Evolutionary conservation across 176 grass and related monocot species (phyloP), one percentile per base, ranked within the genome.

Genomic region (Oryza glaberrima): DNA sequence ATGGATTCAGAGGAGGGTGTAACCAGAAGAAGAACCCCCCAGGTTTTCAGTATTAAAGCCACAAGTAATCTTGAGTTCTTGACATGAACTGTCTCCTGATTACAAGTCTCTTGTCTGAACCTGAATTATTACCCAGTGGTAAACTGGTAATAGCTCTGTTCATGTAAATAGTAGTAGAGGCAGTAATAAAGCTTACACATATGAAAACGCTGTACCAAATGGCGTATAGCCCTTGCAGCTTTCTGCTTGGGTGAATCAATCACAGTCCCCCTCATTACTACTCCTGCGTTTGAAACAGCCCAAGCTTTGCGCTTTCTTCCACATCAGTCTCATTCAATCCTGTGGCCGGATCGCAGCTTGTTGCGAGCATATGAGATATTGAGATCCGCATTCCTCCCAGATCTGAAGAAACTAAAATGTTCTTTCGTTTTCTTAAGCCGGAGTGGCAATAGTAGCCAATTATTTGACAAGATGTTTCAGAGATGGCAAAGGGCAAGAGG

Each of bases 381-480:
- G 40, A 41, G 65, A 65, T 79, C 84, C 80, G 69, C 75, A 65
- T 79, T 79, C 88, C 80, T 70, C 80, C 80, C 28, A 65, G 63
- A 86, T 83, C 75, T 65, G 60, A 44, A 74, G 47, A 25, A 22
- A 22, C 58, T 63, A 63, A 51, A 51, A 64, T 78, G 77, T 84
- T 22, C 19, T 23, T 54, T 77, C 13, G 1, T 41, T 36, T 43
- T 49, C 72, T 65, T 73, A 26, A 26, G 74, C 35, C 32, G 40
- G 49, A 25, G 75, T 23, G 52, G 80, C 73, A 83, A 87, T 61
- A 76, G 80, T 68, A 7, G 16, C 48, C 80, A 83, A 76, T 90
- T 83, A 83, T 90, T 83, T 83, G 84, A 90, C 76, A 51, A 80
- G 84, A 87, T 83, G 84, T 67, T 4, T 67, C 54, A 58, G 22